Evolutionary conservation across 306 rosid species (phyloP), one percentile per base, ranked within the genome.

Genomic region (Oxytropis ochrocephala): DNA sequence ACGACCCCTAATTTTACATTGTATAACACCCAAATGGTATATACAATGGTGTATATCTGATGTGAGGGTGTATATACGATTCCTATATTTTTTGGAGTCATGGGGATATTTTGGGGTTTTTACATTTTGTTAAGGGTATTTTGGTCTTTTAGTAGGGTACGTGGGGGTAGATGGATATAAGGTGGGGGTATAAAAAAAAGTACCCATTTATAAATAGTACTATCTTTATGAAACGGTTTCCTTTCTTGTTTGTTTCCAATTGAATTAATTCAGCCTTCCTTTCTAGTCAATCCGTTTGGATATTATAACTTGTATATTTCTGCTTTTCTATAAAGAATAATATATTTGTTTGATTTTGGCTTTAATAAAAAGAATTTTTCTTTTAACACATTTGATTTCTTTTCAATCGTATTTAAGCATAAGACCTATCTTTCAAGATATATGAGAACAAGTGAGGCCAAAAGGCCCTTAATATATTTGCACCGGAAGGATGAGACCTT

Each of bases 401-500:
- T 57, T 39, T 14, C 38, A 65, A 24, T 17, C 7, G 43, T 14
- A 50, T 17, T 32, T 16, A 68, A 76, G 44, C 6, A 3, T 5
- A 24, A 52, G 19, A 29, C 21, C 59, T 13, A 62, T 19, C 53
- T 62, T 62, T 52, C 13, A 13, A 6, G 16, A 8, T 42, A 46
- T 11, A 21, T 6, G 33, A 50, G 19, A 42, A 30, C 11, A 60
- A 69, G 43, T 29, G 43, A 27, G 65, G 47, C 59, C 19, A 50
- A 30, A 52, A 70, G 17, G 27, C 29, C 24, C 41, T 24, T 29
- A 39, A 44, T 17, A 1, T 27, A 5, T 33, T 67, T 60, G 36
- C 44, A 46, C 29, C 8, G 27, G n/a, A 13, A 47, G 53, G 16
- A 67, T 67, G 79, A 75, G 70, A 65, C 18, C 35, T 43, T 53